Conservation (phyloP, 208 protist genomes). For the Endotrypanum monterogeii region DNA sequence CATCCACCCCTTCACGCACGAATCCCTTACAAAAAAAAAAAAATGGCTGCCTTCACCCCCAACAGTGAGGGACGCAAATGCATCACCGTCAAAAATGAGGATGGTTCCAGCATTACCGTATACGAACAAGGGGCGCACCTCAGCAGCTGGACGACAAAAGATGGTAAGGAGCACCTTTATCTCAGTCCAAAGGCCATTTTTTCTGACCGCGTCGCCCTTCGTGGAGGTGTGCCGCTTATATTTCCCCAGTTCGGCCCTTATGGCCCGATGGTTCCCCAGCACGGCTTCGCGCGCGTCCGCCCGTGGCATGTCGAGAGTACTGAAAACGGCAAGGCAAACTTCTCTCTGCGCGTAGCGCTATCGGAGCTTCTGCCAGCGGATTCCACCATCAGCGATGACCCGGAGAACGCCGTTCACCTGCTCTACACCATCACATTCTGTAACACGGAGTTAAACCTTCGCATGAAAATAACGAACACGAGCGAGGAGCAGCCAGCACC, state of each 20-base stretch:
- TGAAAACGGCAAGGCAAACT: conserved; percentile 39
- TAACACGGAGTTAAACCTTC: conserved; percentile 51
- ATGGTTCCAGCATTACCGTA: conserved; percentile 78
- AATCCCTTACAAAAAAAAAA: conserved; percentile 16
- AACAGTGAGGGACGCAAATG: conserved; percentile 37
- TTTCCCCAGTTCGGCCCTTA: conserved; percentile 88
- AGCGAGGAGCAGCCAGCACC: conserved; percentile 35
- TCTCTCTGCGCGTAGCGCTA: conserved; percentile 30
- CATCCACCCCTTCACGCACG: no score
- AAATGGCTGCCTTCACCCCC: conserved; percentile 42
- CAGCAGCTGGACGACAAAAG: conserved; percentile 67
- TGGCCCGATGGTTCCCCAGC: conserved; percentile 58
- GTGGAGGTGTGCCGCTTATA: conserved; percentile 89
- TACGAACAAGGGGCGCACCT: conserved; percentile 89
- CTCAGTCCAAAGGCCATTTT: conserved; percentile 81
- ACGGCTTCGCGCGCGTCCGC: conserved; percentile 83
- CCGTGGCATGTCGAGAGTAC: conserved; percentile 39
- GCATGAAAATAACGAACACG: conserved; percentile 70
- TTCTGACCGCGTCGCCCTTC: conserved; percentile 66
- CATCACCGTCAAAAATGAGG: conserved; percentile 42
- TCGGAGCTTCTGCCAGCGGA: conserved; percentile 34
- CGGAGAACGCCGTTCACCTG: conserved; percentile 32
- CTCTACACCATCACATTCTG: conserved; percentile 80
- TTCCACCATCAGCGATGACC: conserved; percentile 24
- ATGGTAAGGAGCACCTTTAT: conserved; percentile 77